Conservation (phyloP, 106 monocot species). For the Platanthera zijinensis region DNA sequence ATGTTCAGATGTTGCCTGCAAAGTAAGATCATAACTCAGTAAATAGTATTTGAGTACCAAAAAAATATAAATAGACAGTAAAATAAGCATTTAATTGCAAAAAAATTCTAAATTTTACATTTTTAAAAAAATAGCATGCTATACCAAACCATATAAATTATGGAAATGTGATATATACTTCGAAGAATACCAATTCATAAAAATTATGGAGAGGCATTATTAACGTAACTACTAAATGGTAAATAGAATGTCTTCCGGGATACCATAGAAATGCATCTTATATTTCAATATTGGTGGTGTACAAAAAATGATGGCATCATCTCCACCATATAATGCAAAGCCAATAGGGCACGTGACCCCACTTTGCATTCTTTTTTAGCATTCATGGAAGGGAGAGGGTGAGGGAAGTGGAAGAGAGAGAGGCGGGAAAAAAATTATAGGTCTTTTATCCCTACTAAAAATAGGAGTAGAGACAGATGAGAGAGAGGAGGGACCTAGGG, state of each 20-base stretch:
- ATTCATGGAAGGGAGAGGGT: too few relatives aligned
- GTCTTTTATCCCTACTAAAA: too few relatives aligned
- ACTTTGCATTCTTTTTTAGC: too few relatives aligned
- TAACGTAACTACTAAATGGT: background rate
- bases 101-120: background rate
- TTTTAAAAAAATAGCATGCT: too few relatives aligned
- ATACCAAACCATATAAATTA: background rate
- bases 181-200: background rate
- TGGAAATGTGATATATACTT: background rate
- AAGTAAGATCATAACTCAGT: background rate
- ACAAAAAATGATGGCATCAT: background rate
- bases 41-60: background rate
- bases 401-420: too few relatives aligned
- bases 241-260: background rate
- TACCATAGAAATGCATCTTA: background rate
- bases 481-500: too few relatives aligned
- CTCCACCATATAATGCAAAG: background rate
- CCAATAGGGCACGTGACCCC: background rate
- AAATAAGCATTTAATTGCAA: background rate
- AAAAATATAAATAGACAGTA: background rate
- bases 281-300: background rate
- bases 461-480: too few relatives aligned
- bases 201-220: background rate
- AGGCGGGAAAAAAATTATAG: too few relatives aligned
- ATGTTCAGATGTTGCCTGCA: slow-evolving; percentile 71